Conservation (phyloP, 495 filamentous ascomycete genomes). For the Corynascus novoguineensis region DNA sequence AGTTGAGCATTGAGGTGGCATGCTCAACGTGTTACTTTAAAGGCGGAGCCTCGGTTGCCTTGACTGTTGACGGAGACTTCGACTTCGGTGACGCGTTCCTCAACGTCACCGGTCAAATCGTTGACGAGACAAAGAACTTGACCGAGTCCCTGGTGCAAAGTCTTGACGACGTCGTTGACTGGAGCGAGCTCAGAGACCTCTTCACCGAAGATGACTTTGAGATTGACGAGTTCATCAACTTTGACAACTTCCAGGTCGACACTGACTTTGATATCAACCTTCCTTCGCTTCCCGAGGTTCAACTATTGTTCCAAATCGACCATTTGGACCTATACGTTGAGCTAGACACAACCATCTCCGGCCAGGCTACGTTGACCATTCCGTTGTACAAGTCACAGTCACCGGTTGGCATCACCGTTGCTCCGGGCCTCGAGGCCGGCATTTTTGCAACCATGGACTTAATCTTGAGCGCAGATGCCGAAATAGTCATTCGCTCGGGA, state of each 20-base stretch:
- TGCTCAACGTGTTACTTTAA: slow-evolving; percentile 50
- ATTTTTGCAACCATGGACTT: slow-evolving; percentile 43
- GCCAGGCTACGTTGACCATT: slow-evolving; percentile 41
- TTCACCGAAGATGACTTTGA: slow-evolving; percentile 23
- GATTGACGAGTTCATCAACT: slow-evolving; percentile 26
- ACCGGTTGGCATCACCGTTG: slow-evolving; percentile 33
- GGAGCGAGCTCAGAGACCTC: neutral
- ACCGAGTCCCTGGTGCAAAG: neutral
- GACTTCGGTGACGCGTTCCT: slow-evolving; percentile 27
- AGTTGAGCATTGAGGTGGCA: slow-evolving; percentile 32
- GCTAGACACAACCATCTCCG: slow-evolving; percentile 40
- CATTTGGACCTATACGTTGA: slow-evolving; percentile 48
- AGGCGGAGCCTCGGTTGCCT: slow-evolving; percentile 36
- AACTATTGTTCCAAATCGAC: slow-evolving; percentile 42
- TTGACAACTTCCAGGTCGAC: slow-evolving; percentile 32
- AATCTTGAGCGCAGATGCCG: slow-evolving; percentile 41
- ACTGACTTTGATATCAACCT: slow-evolving; percentile 35
- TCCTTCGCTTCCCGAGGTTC: slow-evolving; percentile 38
- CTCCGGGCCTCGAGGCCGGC: slow-evolving; percentile 35
- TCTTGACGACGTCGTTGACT: neutral
- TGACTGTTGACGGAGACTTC: slow-evolving; percentile 37
- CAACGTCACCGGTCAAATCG: slow-evolving; percentile 29
- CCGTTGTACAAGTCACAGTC: slow-evolving; percentile 45
- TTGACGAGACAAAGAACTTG: slow-evolving; percentile 26
- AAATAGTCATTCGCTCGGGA: slow-evolving; percentile 46